Evolutionary conservation across 768 basidiomycete genomes (phyloP), one percentile per base, ranked within the genome.

Genomic region (Albatrellus ellisii): DNA sequence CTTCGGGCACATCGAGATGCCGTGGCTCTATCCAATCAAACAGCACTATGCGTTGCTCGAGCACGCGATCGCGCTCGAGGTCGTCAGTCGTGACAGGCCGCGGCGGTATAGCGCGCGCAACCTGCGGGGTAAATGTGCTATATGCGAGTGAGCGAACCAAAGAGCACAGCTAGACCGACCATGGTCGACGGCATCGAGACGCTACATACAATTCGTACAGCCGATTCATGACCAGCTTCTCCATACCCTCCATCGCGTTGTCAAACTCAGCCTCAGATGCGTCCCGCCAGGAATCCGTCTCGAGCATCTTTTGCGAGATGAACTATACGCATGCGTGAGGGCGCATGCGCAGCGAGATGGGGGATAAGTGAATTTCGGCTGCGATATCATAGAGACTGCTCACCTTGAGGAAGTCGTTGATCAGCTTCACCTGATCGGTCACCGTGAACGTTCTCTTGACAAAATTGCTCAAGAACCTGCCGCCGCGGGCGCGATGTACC

Each of bases 191-290:
- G 36, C 9, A 9, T 47, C 39, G 25, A 29, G 31, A n/a, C 18
- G 37, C 4, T 17, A 11, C 75, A 84, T 56, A 97, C 92, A 86
- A 89, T 52, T 91, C 88, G 59, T 95, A 98, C 40, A 98, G 64
- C 39, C 90, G 69, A 53, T 98, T 99, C 95, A 99, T 98, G 51
- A 99, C 95, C 6, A 99, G 73, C 60, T 99, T 99, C 69, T 99
- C 95, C 89, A 98, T 97, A 39, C 91, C 92, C 61, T 99, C 95
- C 67, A 90, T 75, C 0, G 91, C 89, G 53, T 94, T 92, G 41
- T 98, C 95, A 50, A 99, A 97, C 59, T 98, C 91, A 5, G 66
- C 62, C 17, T 88, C 79, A 2, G 78, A 69, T 1, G 73, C 73
- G 45, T 77, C 76, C 54, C 75, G 75, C 92, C 91, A 97, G 0